Conservation (phyloP, 306 rosid species). For the Corylus avellana region DNA sequence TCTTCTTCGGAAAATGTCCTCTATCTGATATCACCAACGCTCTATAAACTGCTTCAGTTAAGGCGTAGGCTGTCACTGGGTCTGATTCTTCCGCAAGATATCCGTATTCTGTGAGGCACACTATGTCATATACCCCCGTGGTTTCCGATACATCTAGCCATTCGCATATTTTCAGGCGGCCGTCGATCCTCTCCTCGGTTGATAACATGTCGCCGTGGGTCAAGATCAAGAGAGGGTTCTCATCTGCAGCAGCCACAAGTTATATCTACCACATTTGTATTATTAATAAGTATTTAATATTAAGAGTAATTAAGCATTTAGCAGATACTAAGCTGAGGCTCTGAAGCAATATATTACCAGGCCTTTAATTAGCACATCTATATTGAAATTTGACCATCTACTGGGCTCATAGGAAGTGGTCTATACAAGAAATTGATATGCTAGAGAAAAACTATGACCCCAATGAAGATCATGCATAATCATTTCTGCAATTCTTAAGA, state of each 20-base stretch:
- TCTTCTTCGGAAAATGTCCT: constrained; percentile 37
- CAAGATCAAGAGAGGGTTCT: constrained; percentile 43
- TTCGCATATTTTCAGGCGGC: constrained; percentile 39
- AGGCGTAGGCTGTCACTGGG: constrained; percentile 43
- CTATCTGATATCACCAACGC: constrained; percentile 43
- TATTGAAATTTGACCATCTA: no score
- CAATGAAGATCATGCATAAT: no score
- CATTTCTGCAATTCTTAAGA: no score
- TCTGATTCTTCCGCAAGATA: constrained; percentile 46
- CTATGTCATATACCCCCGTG: constrained; percentile 44
- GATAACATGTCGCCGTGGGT: constrained; percentile 52
- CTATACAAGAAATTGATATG: no score
- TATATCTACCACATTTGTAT: background rate
- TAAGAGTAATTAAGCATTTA: background rate
- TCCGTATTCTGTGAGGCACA: constrained; percentile 45
- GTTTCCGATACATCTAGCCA: constrained; percentile 37
- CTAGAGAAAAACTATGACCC: no score
- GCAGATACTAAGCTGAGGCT: background rate
- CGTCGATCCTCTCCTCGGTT: constrained; percentile 49
- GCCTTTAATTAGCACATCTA: no score
- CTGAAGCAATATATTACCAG: background rate
- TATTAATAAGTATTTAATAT: background rate
- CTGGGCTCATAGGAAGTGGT: no score
- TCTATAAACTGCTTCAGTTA: constrained; percentile 43
- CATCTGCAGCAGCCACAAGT: constrained; percentile 29